phyloP scores from a whole-genome alignment of 352 stramenopile species.

The Heterotrichella gracilis region DNA sequence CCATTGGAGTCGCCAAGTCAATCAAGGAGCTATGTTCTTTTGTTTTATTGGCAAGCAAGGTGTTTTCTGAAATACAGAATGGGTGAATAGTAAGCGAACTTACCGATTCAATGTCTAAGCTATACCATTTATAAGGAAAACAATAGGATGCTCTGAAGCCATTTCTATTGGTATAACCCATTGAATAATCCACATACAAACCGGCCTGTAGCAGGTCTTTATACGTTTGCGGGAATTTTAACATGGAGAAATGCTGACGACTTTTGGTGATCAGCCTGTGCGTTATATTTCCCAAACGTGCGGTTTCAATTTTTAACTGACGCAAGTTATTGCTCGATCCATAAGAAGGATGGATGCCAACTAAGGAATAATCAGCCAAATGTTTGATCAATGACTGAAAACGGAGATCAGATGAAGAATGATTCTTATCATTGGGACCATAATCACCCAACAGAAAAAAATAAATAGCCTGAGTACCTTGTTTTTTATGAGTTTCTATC shows the following conservation, averaged over 20 bases:
- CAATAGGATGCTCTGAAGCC: not conserved
- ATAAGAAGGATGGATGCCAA: not conserved
- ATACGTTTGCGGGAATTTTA: not conserved
- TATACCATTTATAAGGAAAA: not conserved
- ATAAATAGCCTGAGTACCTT: not conserved
- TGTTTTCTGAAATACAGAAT: not conserved
- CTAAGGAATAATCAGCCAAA: not conserved
- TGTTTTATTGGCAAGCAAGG: not conserved
- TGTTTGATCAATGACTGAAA: conserved; percentile 6
- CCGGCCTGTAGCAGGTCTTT: not conserved
- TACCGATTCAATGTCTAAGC: not conserved
- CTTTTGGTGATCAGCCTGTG: not conserved
- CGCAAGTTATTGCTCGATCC: not conserved
- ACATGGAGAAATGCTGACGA: not conserved
- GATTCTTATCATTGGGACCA: not conserved
- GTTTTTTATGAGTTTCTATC: not conserved
- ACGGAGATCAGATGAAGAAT: not conserved
- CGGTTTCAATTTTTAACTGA: not conserved
- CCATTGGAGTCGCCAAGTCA: not conserved
- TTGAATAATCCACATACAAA: not conserved
- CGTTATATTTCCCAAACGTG: not conserved
- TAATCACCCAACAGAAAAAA: not conserved
- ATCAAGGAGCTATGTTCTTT: not conserved
- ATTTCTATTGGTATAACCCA: not conserved
- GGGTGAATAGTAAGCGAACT: not conserved